phyloP scores from a whole-genome alignment of 495 filamentous ascomycete species.

The Aspergillus steynii region DNA sequence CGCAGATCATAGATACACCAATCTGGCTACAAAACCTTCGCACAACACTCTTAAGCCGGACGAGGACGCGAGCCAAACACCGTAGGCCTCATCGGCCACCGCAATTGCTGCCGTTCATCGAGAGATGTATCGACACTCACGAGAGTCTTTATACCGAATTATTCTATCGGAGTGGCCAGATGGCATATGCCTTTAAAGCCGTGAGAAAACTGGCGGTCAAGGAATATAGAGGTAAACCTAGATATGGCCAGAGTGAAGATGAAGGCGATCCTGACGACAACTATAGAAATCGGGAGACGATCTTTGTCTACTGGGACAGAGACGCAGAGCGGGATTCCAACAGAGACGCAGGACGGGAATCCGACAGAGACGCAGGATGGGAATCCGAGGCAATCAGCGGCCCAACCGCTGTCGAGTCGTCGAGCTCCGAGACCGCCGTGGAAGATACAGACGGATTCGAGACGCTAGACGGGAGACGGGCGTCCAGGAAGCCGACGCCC shows the following conservation, averaged over 20 bases:
- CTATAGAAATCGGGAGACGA: background rate
- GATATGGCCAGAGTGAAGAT: too few relatives aligned
- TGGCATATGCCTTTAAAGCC: background rate
- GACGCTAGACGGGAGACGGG: background rate
- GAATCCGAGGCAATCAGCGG: background rate
- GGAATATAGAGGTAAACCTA: background rate
- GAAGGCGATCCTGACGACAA: background rate
- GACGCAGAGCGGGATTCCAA: background rate
- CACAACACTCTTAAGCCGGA: slow-evolving; percentile 32
- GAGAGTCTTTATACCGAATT: background rate
- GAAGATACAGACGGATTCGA: background rate
- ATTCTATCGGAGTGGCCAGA: background rate
- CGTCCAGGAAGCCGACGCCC: background rate
- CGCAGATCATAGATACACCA: slow-evolving; percentile 29
- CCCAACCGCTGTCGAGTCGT: background rate
- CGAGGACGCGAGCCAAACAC: slow-evolving; percentile 14
- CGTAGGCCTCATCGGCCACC: background rate
- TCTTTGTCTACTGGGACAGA: background rate
- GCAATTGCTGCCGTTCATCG: background rate
- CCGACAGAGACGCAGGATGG: background rate
- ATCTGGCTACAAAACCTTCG: slow-evolving; percentile 28
- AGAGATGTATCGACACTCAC: background rate
- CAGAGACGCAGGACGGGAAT: too few relatives aligned
- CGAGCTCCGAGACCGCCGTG: background rate
- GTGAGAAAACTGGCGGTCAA: background rate